Evolutionary conservation across 2,329 filamentous ascomycete species (phyloP), one percentile per base, ranked within the genome.

Genomic region (Lachnellula suecica): DNA sequence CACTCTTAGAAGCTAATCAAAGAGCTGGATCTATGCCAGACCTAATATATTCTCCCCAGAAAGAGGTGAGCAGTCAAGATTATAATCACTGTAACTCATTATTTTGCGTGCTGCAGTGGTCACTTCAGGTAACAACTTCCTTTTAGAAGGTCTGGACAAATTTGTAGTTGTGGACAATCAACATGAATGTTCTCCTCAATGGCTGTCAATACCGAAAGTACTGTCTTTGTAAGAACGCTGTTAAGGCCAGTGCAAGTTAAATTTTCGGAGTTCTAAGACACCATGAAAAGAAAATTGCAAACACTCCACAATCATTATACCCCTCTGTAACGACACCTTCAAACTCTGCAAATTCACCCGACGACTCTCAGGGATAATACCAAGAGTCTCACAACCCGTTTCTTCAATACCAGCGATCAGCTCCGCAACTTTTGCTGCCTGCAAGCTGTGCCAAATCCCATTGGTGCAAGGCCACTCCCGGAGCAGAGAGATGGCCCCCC

Each of bases 351-450:
- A 48, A 48, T 48, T 54, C 31, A 59, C 51, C 44, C 56, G 53
- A 44, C 53, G 52, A n/a, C 56, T 41, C 45, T 24, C 51, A 44
- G 53, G 47, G 44, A 56, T 48, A 48, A 52, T 49, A 47, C 31
- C 42, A 15, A 42, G 24, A 22, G 19, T 41, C 44, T 38, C 53
- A 52, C 48, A 52, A 35, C 42, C 22, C 20, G 51, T 20, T 50
- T 54, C 56, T 48, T 59, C 56, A 17, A 54, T 52, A 27, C 43
- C 51, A 40, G 47, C 53, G 41, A 59, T 49, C 56, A 53, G 56
- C 38, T 56, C 56, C 17, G 56, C 56, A 54, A 59, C 53, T 52
- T 54, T 56, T 41, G 56, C 56, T 47, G 51, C 56, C 48, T 54
- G 44, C 47, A 52, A 48, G 51, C 56, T 59, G 42, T 59, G 42